A percentile compares a stretch with the other conserved stretches of the same genome.
These are phyloP conservation scores for Bimuria novae-zelandiae DNA, from an alignment of 2,329 filamentous ascomycete genomes.

Conservation along the genomic window DNA sequence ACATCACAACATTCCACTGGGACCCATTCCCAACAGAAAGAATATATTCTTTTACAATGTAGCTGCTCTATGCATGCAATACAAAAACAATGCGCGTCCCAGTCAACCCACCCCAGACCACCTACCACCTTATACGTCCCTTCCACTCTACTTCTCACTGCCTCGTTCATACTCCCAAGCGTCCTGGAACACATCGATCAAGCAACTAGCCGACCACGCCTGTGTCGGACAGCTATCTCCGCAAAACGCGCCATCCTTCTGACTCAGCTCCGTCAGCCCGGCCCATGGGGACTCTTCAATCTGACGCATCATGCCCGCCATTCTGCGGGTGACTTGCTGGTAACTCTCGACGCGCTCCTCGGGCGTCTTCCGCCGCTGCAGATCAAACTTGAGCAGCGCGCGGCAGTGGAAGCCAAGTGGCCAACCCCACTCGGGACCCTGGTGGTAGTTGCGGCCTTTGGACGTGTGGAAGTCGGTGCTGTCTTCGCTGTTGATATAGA, in stretches of 20 bases:
- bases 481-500: slow-evolving; percentile 95
- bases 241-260: slow-evolving; percentile 84
- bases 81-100: too few relatives aligned
- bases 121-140: not conserved
- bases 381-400: slow-evolving; percentile 87
- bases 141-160: not conserved
- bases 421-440: slow-evolving; percentile 98
- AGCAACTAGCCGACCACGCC: slow-evolving; percentile 91
- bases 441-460: slow-evolving; percentile 97
- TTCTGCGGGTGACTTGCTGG: slow-evolving; percentile 86
- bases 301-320: slow-evolving; percentile 83
- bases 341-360: slow-evolving; percentile 83
- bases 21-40: too few relatives aligned
- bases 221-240: slow-evolving; percentile 94
- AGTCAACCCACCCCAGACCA: not conserved
- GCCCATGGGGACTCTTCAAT: slow-evolving; percentile 84
- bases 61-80: too few relatives aligned
- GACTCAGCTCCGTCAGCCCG: slow-evolving; percentile 88
- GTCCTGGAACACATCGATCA: slow-evolving; percentile 96
- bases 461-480: slow-evolving; percentile 86
- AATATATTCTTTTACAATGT: too few relatives aligned
- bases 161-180: slow-evolving; percentile 54
- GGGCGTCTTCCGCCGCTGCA: slow-evolving; percentile 68
- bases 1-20: too few relatives aligned
- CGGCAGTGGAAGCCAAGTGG: slow-evolving; percentile 94